Evolutionary conservation across 305 asterid species (phyloP), one percentile per base, ranked within the genome.

Genomic region (Fraxinus platypoda): DNA sequence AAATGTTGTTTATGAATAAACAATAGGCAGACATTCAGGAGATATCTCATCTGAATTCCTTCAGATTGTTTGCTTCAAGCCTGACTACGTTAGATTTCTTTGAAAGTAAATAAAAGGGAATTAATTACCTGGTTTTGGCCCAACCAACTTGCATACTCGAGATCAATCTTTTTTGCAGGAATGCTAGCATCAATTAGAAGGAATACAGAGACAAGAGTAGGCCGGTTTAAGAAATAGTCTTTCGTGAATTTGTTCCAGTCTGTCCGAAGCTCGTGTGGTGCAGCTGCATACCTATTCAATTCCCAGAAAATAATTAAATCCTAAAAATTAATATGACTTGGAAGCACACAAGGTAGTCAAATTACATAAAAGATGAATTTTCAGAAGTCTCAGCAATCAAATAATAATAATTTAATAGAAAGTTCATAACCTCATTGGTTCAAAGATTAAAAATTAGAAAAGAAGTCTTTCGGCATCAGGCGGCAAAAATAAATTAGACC

Each of bases 161-260:
- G 98, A 87, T 96, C 99, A 73, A 96, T 93, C 85, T 80, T 85
- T 86, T 94, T 96, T 0, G 93, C 91, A 43, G 99, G 98, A 79
- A 96, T 96, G 88, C 98, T 94, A 78, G 98, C 98, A 86, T 96
- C 99, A 35, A 94, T 92, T 80, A 96, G 92, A 85, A 94, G 99
- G 92, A 96, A 94, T 3, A 96, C 99, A 0, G 98, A 93, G 87
- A 96, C 97, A 26, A 96, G 97, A 74, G 88, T 91, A 21, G 97
- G 91, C 70, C 97, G 91, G 86, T 91, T 92, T 81, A 96, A 86
- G 88, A 94, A 96, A 87, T 96, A 96, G 84, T 96, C 97, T 89
- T 93, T 93, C 23, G 99, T 96, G 92, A 96, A 96, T 83, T 91
- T 93, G 77, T 79, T 86, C 99, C 99, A 96, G 84, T 96, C 99